Evolutionary conservation across 495 filamentous ascomycete species (phyloP).

Genomic region (Podospora pseudoanserina): DNA sequence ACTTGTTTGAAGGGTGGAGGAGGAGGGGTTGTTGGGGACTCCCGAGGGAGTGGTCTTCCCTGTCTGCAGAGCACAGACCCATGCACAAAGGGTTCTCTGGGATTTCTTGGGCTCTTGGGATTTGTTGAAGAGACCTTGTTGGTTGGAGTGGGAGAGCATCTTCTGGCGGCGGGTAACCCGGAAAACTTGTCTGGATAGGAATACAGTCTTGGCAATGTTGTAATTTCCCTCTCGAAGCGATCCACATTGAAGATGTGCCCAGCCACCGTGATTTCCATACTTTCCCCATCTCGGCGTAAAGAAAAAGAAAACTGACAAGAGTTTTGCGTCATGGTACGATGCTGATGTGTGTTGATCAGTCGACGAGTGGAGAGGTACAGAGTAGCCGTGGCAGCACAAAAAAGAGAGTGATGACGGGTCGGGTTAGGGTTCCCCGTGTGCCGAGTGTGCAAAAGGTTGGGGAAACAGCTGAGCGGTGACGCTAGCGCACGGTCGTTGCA

Average conservation of each 20-base stretch:
- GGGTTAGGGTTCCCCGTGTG: slow-evolving; percentile 18
- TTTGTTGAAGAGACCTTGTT: background rate
- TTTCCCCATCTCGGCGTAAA: background rate
- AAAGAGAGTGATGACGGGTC: background rate
- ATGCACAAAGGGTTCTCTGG: background rate
- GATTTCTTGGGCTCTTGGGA: background rate
- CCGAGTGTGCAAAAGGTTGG: background rate
- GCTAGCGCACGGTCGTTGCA: background rate
- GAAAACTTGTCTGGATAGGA: background rate
- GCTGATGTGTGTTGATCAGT: background rate
- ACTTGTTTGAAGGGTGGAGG: background rate
- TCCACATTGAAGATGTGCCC: background rate
- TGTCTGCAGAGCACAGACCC: background rate
- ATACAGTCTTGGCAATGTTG: background rate
- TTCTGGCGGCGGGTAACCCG: background rate
- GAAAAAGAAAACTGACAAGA: background rate
- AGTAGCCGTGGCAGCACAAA: no score
- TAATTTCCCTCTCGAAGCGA: background rate
- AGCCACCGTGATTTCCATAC: background rate
- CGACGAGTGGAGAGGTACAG: background rate
- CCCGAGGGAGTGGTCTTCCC: slow-evolving; percentile 6
- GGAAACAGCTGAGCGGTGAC: background rate
- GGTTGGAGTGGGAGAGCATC: background rate
- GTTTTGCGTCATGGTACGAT: background rate
- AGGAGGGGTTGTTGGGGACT: background rate